phyloP scores from a whole-genome alignment of 1,284 basidiomycete genomes.

The Termitomyces sp. region DNA sequence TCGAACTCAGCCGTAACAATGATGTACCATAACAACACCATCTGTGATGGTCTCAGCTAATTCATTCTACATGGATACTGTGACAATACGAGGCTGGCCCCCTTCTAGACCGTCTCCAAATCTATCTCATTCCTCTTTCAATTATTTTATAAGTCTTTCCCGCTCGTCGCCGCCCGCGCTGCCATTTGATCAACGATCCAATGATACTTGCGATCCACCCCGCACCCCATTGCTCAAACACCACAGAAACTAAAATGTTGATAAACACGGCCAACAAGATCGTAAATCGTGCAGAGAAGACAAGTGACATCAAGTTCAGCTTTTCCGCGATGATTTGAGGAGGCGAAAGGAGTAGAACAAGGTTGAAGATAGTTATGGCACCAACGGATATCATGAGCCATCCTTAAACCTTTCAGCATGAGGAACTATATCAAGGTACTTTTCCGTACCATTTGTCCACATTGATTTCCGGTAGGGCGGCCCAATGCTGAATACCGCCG shows the following conservation, averaged over 20 bases:
- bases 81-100: background rate
- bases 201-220: constrained; percentile 55
- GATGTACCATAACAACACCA: constrained; percentile 16
- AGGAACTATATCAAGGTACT: constrained; percentile 1
- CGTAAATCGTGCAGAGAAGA: constrained; percentile 62
- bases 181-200: constrained; percentile 40
- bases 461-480: constrained; percentile 94
- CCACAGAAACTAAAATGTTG: constrained; percentile 74
- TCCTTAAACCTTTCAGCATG: constrained; percentile 38
- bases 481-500: constrained; percentile 95
- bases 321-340: constrained; percentile 57
- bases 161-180: constrained; percentile 41
- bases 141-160: constrained; percentile 69
- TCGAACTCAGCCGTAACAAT: constrained; percentile 26
- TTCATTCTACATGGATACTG: background rate
- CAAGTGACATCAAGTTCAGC: constrained; percentile 79
- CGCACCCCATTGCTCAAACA: constrained; percentile 79
- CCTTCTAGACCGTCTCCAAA: background rate
- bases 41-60: background rate
- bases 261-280: constrained; percentile 67
- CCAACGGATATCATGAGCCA: constrained; percentile 76
- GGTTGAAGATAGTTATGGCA: constrained; percentile 65
- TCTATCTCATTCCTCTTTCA: constrained; percentile 57
- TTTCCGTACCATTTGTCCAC: constrained; percentile 83
- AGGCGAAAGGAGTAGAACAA: constrained; percentile 72